phyloP scores from a whole-genome alignment of 208 protist species.

The Wallacemonas sp. region DNA sequence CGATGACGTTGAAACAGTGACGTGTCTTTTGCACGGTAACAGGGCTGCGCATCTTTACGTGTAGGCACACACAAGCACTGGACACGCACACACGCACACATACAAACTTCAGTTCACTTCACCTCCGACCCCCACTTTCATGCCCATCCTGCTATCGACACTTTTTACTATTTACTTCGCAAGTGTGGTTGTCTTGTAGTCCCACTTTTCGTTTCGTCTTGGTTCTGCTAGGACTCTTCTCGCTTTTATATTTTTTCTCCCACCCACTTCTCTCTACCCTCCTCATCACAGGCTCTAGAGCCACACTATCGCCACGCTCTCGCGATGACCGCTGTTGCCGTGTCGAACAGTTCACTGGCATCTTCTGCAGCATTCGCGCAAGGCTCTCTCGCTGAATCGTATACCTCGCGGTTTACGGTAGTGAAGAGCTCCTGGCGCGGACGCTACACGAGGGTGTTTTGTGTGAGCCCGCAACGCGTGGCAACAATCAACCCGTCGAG shows the following conservation, averaged over 20 bases:
- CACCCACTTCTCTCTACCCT: not conserved
- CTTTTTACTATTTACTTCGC: no score
- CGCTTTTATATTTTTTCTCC: not conserved
- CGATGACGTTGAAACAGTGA: no score
- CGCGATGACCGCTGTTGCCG: not conserved
- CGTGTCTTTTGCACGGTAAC: no score
- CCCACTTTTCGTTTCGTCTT: constrained; percentile 16
- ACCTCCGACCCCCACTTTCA: no score
- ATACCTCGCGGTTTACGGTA: constrained; percentile 69
- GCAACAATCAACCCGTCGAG: constrained; percentile 76
- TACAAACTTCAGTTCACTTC: not conserved
- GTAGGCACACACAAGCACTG: no score
- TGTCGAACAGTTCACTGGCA: constrained; percentile 10
- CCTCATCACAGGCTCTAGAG: no score
- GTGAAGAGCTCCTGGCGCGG: constrained; percentile 88
- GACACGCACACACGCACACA: no score
- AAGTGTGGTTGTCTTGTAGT: no score
- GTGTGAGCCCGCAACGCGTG: constrained; percentile 42
- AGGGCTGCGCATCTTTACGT: no score
- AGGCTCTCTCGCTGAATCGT: constrained; percentile 24
- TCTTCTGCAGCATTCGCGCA: not conserved
- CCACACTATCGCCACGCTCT: no score
- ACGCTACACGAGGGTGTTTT: constrained; percentile 86
- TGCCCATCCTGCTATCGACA: not conserved
- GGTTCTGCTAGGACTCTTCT: not conserved